These are phyloP conservation scores for Furcasterigmium sp. DNA, from an alignment of 2,329 filamentous ascomycete species.

Conservation along the genomic window DNA sequence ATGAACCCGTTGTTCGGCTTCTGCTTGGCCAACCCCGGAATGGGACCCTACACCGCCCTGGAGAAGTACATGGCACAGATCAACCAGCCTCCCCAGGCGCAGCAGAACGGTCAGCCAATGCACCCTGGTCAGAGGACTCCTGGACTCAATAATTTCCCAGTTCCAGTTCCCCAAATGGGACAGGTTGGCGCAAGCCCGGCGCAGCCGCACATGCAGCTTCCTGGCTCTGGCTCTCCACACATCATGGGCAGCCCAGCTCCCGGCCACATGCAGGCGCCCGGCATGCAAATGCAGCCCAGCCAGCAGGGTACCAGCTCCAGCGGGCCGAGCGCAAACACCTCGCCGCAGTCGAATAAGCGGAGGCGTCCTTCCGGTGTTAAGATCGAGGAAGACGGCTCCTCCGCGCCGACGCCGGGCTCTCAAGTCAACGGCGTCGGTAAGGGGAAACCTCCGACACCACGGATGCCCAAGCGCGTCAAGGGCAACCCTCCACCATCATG, in stretches of 20 bases:
- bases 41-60: constrained; percentile 53
- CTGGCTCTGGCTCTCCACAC: constrained; percentile 56
- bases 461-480: constrained; percentile 51
- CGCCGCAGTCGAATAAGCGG: constrained; percentile 55
- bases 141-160: constrained; percentile 49
- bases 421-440: constrained; percentile 49
- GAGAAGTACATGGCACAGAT: constrained; percentile 54
- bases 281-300: constrained; percentile 63
- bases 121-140: constrained; percentile 47
- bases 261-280: constrained; percentile 57
- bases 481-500: constrained; percentile 26
- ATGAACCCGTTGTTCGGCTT: constrained; percentile 60
- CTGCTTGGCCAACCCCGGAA: constrained; percentile 46
- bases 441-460: constrained; percentile 50
- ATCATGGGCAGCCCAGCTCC: constrained; percentile 54
- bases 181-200: constrained; percentile 45
- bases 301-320: constrained; percentile 64
- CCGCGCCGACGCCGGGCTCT: constrained; percentile 41
- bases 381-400: constrained; percentile 47
- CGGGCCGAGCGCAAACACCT: constrained; percentile 63
- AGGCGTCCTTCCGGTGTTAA: constrained; percentile 53
- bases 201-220: constrained; percentile 53
- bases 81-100: constrained; percentile 26
- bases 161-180: background rate
- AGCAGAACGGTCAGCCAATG: constrained; percentile 44